Base-by-base conservation (phyloP, 1,139 yeast genomes). In the Blastobotrys buckinghamii region DNA sequence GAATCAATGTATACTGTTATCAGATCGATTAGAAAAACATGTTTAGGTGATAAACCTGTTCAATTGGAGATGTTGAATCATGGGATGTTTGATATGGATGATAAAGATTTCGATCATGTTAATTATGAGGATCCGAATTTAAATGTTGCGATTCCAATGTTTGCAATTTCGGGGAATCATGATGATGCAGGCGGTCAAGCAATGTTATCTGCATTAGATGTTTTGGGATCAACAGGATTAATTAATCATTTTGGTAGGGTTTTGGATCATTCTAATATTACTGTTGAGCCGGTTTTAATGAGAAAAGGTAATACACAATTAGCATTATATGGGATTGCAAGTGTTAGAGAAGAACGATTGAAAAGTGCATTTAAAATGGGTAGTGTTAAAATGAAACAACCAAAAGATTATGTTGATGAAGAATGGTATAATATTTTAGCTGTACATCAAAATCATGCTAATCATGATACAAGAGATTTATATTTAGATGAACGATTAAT, bases 151-250 rank as follows among this genome's bases (percentile, higher is more conserved):
- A 78, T 89, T n/a, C 99, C 99, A 0, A 78, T 92, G 19, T 89
- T 92, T 72, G 94, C 94, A 10, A 92, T 94, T 9, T 82, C 92
- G 50, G 99, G 99, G 2, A 92, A 92, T 60, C 99, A 92, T 65
- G 99, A 92, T 65, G 98, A 92, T 67, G 89, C 96, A 1, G 86
- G 96, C 0, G 98, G 98, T 0, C 51, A 61, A 34, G 56, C 84
- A 2, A 69, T 88, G 52, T 70, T 92, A n/a, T 82, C 90, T 55
- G 96, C 98, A 0, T 73, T 92, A 72, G 98, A 92, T 64, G 70
- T 94, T 2, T 69, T 94, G 16, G 79, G 88, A 29, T 88, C 84
- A 2, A 71, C 89, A 0, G 98, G 98, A 0, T 69, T 90, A 45
- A 70, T 92, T 27, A 92, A 94, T 64, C 94, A 90, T 68, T 90